These are phyloP conservation scores for Fraxinus latifolia DNA, from an alignment of 305 asterid species.

Conservation along the genomic window DNA sequence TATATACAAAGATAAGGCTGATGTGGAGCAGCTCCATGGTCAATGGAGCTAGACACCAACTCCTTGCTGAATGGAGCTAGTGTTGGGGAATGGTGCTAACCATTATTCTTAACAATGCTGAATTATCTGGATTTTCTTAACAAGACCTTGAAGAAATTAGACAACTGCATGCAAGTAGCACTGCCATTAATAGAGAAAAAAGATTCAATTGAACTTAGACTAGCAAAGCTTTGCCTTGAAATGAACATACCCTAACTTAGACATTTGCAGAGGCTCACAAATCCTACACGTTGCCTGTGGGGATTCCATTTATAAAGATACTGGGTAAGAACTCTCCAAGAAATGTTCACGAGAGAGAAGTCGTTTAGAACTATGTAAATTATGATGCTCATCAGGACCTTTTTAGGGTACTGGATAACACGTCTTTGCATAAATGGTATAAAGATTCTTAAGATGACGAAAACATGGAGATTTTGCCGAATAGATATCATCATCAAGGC, in stretches of 20 bases:
- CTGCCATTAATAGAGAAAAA: not conserved
- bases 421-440: constrained; percentile 72
- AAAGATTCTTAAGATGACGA: constrained; percentile 41
- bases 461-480: constrained; percentile 53
- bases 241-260: constrained; percentile 77
- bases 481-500: constrained; percentile 94
- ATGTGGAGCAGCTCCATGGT: no score
- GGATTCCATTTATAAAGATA: constrained; percentile 70
- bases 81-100: no score
- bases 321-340: constrained; percentile 45
- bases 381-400: not conserved
- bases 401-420: constrained; percentile 40
- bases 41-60: no score
- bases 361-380: not conserved
- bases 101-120: constrained; percentile 7
- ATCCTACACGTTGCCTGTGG: constrained; percentile 80
- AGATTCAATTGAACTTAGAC: not conserved
- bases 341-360: constrained; percentile 14
- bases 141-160: constrained; percentile 70
- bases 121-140: constrained; percentile 34
- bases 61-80: no score
- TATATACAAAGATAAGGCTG: no score
- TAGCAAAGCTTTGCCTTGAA: constrained; percentile 64
- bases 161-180: not conserved
- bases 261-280: constrained; percentile 84